Percentiles rank a stretch among this genome's conserved stretches.
phyloP scores from a whole-genome alignment of 352 stramenopile species.

The Salisapilia sapeloensis region DNA sequence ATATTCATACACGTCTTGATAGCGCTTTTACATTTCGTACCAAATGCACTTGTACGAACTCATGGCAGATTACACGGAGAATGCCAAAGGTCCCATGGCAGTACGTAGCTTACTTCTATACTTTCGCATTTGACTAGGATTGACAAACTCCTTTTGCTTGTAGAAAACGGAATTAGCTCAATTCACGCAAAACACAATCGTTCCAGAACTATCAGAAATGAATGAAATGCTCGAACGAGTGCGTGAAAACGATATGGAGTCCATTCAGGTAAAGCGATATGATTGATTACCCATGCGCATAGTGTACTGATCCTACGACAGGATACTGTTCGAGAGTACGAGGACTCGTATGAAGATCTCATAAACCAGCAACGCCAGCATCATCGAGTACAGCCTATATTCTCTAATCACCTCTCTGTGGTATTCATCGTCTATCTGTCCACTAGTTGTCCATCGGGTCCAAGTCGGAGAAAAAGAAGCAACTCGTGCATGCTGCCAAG shows the following conservation, averaged over 20 bases:
- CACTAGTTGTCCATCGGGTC: no score
- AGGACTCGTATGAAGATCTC: slow-evolving; percentile 28
- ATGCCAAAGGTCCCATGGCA: slow-evolving; percentile 36
- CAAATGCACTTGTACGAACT: slow-evolving; percentile 48
- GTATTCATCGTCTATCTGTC: no score
- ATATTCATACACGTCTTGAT: neutral
- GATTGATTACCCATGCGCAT: no score
- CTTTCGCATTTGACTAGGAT: neutral
- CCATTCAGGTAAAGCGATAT: slow-evolving; percentile 14
- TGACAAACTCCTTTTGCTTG: neutral
- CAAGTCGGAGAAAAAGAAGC: slow-evolving; percentile 36
- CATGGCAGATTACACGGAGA: slow-evolving; percentile 51
- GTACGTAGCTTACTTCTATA: slow-evolving; percentile 8
- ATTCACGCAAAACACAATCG: slow-evolving; percentile 45
- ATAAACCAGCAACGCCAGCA: no score
- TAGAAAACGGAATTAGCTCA: slow-evolving; percentile 47
- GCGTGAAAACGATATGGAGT: slow-evolving; percentile 28
- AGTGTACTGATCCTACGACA: no score
- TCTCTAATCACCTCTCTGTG: no score
- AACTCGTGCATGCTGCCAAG: slow-evolving; percentile 47
- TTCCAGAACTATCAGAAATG: slow-evolving; percentile 25
- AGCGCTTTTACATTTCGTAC: slow-evolving; percentile 66
- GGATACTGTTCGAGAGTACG: slow-evolving; percentile 34
- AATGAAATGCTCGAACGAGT: slow-evolving; percentile 42
- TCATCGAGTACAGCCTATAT: no score